Evolutionary conservation across 148 eudicot species (phyloP), one percentile per base, ranked within the genome.

Genomic region (Euryodendron excelsum): DNA sequence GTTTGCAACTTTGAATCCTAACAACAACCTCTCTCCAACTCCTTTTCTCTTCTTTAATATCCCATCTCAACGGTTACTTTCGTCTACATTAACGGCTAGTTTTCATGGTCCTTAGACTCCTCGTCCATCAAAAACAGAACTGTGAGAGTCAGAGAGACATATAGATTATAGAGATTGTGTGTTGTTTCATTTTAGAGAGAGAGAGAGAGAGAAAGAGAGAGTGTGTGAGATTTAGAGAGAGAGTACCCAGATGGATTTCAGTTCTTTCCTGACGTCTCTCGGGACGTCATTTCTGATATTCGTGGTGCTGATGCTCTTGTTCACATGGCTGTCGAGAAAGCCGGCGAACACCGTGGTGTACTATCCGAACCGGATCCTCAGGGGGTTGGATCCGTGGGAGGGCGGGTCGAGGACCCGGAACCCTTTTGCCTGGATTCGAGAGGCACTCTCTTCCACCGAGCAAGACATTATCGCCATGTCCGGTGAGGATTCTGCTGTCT

Each of bases 401-500:
- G 82, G 86, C 9, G 81, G 84, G 15, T 75, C 86, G 27, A 39
- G 75, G 56, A 77, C 85, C 79, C 90, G 93, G 0, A 91, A 87
- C 90, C 97, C 97, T 12, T 71, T 91, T 78, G 58, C 91, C 0
- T 93, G 97, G 97, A 88, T 93, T 80, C 83, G 78, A 20, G 96
- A 95, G 73, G 94, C 97, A 0, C 0, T 90, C 18, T 78, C 84
- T 25, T 93, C 97, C 4, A 47, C 90, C 13, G 99, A 95, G 68
- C 75, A 80, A 50, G 94, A 95, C 21, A 75, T 95, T 50, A 81
- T 93, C n/a, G 20, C 76, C 1, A 65, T 83, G 34, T 88, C 97
- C 47, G 96, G 99, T 25, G 90, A 91, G 69, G 98, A 95, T 79
- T 68, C 97, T n/a, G 99, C 99, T 60, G 99, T 95, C 73, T 95